A percentile compares a stretch with the other conserved stretches of the same genome.
These are phyloP conservation scores for Penicillium sp. DNA, from an alignment of 2,329 filamentous ascomycete genomes.

Conservation along the genomic window DNA sequence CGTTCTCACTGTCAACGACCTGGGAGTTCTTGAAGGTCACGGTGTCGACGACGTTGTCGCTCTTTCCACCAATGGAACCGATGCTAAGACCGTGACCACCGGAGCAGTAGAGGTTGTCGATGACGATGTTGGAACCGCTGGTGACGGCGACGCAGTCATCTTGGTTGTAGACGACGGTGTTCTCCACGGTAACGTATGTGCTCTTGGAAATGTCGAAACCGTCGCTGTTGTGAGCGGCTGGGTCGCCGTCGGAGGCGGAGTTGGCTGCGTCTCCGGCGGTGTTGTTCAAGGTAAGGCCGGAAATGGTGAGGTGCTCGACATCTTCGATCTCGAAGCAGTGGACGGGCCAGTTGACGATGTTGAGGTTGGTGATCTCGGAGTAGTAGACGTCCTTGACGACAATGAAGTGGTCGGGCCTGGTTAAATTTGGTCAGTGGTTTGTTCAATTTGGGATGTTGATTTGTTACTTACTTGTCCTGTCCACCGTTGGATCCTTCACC, in stretches of 20 bases:
- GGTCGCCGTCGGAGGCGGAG: conserved; percentile 30
- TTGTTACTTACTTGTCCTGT: conserved; percentile 15
- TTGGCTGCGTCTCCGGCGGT: conserved; percentile 39
- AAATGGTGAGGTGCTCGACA: conserved; percentile 34
- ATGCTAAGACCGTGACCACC: conserved; percentile 37
- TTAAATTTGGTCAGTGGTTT: neutral
- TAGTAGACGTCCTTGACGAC: conserved; percentile 37
- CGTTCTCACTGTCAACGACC: conserved; percentile 46
- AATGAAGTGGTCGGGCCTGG: conserved; percentile 33
- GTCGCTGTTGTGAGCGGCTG: conserved; percentile 51
- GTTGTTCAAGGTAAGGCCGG: conserved; percentile 42
- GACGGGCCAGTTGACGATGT: conserved; percentile 44
- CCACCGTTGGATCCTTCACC: conserved; percentile 51
- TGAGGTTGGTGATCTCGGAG: conserved; percentile 38
- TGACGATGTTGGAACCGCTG: conserved; percentile 27
- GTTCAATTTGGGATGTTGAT: neutral
- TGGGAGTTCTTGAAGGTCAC: conserved; percentile 53
- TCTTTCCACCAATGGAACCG: conserved; percentile 50
- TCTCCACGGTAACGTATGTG: conserved; percentile 43
- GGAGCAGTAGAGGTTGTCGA: conserved; percentile 37
- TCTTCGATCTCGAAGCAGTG: conserved; percentile 41
- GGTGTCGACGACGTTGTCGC: conserved; percentile 43
- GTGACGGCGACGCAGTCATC: conserved; percentile 42
- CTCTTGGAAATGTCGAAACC: conserved; percentile 52
- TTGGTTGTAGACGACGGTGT: conserved; percentile 46